Evolutionary conservation across 2,329 filamentous ascomycete genomes (phyloP), one percentile per base, ranked within the genome.

Genomic region (Alternaria sp.): DNA sequence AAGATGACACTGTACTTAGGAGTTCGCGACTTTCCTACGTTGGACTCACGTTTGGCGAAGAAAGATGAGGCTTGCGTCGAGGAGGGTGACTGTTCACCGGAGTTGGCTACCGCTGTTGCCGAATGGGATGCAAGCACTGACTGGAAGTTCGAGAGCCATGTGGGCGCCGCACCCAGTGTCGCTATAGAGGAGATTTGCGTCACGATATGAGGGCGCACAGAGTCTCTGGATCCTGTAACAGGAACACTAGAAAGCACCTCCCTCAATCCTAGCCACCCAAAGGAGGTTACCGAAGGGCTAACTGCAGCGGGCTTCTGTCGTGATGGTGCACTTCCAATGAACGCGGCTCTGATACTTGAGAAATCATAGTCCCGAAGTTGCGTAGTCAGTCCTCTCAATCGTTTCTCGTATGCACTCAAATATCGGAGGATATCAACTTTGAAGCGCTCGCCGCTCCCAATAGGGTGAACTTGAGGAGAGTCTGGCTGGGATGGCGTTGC

Each of bases 151-250:
- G 86, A 86, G 0, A 97, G 82, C 93, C 93, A 97, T 56, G 85
- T 87, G 55, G 93, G 87, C 9, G 85, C 90, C 25, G 84, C 82
- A 0, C 92, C 92, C 0, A 97, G 83, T 0, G 92, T 93, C 3
- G 93, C 93, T 51, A 97, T 91, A 0, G 93, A 96, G 0, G 93
- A 96, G 44, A 95, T 82, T 79, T 96, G 88, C 5, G 86, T 78
- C 2, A 88, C 86, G 26, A 92, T 65, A 4, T 72, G 67, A 47
- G 72, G 68, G 21, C 65, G 68, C 47, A 67, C 58, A 23, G 15
- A 46, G 8, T 53, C 82, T 76, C 71, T 82, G 75, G 33, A 75
- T 65, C 20, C 80, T 71, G 45, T 23, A 7, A 67, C 46, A 5
- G 73, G 68, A 4, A 93, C 82, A 3, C 78, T 78, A 15, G 81